Evolutionary conservation across 2,329 filamentous ascomycete species (phyloP), one percentile per base, ranked within the genome.

Genomic region (Canariomyces notabilis): DNA sequence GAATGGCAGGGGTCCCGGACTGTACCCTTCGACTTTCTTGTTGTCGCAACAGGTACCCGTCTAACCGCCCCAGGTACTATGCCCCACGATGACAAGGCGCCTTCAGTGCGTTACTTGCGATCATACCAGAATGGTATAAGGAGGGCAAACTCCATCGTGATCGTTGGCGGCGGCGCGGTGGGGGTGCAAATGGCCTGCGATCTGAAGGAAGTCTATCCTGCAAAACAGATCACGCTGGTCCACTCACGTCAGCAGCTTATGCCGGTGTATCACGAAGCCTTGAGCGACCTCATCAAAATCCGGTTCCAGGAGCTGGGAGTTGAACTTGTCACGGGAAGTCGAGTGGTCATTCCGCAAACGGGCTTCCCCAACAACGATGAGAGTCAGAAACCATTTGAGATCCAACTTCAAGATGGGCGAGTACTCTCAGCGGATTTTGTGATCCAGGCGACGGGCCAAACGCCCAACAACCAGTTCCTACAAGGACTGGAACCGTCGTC

Each of bases 131-230:
- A 55, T 1, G 54, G 52, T 5, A 61, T 74, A 35, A 51, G 47
- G 33, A 35, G 50, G 2, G 59, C 64, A 5, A 50, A 46, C 5
- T 58, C 62, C 5, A 48, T 69, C 15, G 55, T 62, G 19, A 55
- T 69, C 5, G 46, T 70, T 4, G 74, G 73, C 4, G 72, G 71
- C 12, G 73, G 73, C 4, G 70, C 74, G 4, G 73, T 75, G 1
- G 73, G 74, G 1, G 69, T 76, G 12, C 69, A 76, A 54, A 64
- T 75, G 57, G 72, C 72, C 1, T 66, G 69, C 7, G 74, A 77
- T 54, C 65, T 72, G 26, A 75, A 73, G 53, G 64, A 67, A 29
- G 53, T 67, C 1, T 74, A 70, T 52, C 71, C 71, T 0, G 62
- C 67, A 2, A 76, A 76, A 44, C 58, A 63, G 6, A 65, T 76